Percentiles rank a stretch among this genome's conserved stretches.
phyloP scores from a whole-genome alignment of 2,329 filamentous ascomycete species.

The Domatiomyces globalis region DNA sequence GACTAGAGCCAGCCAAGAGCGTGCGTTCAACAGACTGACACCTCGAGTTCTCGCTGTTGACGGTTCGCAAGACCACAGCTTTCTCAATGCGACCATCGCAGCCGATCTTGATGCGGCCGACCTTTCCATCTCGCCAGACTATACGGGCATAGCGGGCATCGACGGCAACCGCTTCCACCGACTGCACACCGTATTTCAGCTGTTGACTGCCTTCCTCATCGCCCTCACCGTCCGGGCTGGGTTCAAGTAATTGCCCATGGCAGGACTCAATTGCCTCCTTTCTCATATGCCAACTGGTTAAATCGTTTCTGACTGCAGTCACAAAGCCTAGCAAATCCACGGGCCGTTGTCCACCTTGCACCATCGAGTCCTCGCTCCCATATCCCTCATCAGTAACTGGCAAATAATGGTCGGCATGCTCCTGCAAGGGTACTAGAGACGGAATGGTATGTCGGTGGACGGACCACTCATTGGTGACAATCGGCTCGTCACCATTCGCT shows the following conservation, averaged over 20 bases:
- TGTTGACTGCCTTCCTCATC: constrained; percentile 1
- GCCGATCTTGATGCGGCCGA: constrained; percentile 31
- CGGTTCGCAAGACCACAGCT: constrained; percentile 26
- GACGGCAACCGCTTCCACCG: constrained; percentile 23
- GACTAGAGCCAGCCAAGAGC: background rate
- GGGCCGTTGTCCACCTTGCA: constrained; percentile 11
- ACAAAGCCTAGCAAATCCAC: constrained; percentile 27
- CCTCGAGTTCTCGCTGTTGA: background rate
- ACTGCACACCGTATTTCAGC: constrained; percentile 23
- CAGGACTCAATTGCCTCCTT: constrained; percentile 23
- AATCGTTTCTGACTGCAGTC: constrained; percentile 26
- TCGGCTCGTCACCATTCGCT: constrained; percentile 1
- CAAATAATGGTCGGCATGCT: constrained; percentile 26
- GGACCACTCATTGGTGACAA: constrained; percentile 15
- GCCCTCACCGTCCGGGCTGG: constrained; percentile 3
- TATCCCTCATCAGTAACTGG: constrained; percentile 13
- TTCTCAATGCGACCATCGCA: constrained; percentile 28
- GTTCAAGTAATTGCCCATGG: constrained; percentile 11
- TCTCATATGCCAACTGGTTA: constrained; percentile 30
- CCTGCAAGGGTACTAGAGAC: constrained; percentile 28
- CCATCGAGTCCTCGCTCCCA: constrained; percentile 14
- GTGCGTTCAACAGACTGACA: background rate
- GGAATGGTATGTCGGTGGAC: constrained; percentile 34
- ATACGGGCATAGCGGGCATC: constrained; percentile 31
- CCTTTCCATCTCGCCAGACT: constrained; percentile 31